phyloP scores from a whole-genome alignment of 768 basidiomycete species.

The Lentinula edodes region DNA sequence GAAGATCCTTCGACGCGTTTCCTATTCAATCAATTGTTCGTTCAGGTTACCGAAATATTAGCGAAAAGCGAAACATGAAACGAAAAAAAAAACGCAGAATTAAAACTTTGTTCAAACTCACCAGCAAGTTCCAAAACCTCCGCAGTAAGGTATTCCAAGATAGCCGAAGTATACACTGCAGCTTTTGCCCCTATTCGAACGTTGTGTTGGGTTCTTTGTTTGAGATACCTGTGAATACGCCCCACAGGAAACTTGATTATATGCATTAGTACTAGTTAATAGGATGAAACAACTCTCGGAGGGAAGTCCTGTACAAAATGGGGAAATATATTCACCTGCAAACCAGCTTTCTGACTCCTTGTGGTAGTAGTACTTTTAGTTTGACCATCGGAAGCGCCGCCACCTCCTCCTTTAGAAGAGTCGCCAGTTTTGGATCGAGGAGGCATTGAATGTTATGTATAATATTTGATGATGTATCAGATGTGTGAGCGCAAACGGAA shows the following conservation, averaged over 20 bases:
- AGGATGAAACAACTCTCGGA: background rate
- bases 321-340: slow-evolving; percentile 51
- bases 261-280: slow-evolving; percentile 21
- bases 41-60: background rate
- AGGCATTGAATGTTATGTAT: slow-evolving; percentile 27
- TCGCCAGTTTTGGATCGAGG: slow-evolving; percentile 52
- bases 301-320: too few relatives aligned
- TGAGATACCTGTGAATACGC: slow-evolving; percentile 95
- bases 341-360: slow-evolving; percentile 78
- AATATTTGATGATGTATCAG: background rate
- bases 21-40: slow-evolving; percentile 37
- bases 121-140: slow-evolving; percentile 96
- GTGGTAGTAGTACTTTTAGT: slow-evolving; percentile 45
- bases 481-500: background rate
- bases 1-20: slow-evolving; percentile 96
- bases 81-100: background rate
- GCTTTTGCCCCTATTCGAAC: slow-evolving; percentile 97
- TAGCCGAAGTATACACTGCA: slow-evolving; percentile 93
- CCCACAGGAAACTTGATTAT: slow-evolving; percentile 76
- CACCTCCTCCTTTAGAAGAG: slow-evolving; percentile 25
- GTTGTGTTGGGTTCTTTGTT: slow-evolving; percentile 88
- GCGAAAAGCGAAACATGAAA: background rate
- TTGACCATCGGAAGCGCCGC: slow-evolving; percentile 12
- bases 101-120: slow-evolving; percentile 28
- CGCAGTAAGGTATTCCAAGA: slow-evolving; percentile 93